Percentiles rank a stretch among this genome's conserved stretches.
Evolutionary conservation across 257 asterid species (phyloP).

Genomic region (Plectranthus barbatus): DNA sequence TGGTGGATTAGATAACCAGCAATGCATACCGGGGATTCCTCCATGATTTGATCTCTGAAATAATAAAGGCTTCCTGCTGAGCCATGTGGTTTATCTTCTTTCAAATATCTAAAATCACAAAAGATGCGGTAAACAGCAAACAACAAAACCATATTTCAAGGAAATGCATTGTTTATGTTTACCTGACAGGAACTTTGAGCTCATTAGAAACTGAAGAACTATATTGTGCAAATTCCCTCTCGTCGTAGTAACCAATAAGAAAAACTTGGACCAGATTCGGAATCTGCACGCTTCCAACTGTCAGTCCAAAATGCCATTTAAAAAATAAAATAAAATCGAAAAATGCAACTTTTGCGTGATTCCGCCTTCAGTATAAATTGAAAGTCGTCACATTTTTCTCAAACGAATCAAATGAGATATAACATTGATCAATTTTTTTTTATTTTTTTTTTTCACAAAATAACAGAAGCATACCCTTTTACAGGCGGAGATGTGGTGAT

Average conservation of each 20-base stretch:
- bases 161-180: conserved; percentile 8
- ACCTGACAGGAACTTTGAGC: conserved; percentile 86
- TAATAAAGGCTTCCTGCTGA: conserved; percentile 78
- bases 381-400: neutral
- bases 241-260: conserved; percentile 76
- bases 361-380: neutral
- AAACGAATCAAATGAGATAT: conserved; percentile 1
- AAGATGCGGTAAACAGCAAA: neutral
- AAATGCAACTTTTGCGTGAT: neutral
- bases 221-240: conserved; percentile 53
- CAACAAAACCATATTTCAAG: conserved; percentile 7
- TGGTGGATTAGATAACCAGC: neutral
- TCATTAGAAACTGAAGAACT: conserved; percentile 73
- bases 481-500: conserved; percentile 82
- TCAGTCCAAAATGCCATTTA: neutral
- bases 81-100: conserved; percentile 85
- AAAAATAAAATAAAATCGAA: neutral
- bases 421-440: neutral
- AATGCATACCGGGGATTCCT: conserved; percentile 69
- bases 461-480: conserved; percentile 39
- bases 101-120: conserved; percentile 48
- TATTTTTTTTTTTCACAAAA: neutral
- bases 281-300: conserved; percentile 40
- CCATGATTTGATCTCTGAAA: conserved; percentile 78
- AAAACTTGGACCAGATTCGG: conserved; percentile 61